These are phyloP conservation scores for Candida golubevii DNA, from an alignment of 805 yeast genomes.

Conservation along the genomic window DNA sequence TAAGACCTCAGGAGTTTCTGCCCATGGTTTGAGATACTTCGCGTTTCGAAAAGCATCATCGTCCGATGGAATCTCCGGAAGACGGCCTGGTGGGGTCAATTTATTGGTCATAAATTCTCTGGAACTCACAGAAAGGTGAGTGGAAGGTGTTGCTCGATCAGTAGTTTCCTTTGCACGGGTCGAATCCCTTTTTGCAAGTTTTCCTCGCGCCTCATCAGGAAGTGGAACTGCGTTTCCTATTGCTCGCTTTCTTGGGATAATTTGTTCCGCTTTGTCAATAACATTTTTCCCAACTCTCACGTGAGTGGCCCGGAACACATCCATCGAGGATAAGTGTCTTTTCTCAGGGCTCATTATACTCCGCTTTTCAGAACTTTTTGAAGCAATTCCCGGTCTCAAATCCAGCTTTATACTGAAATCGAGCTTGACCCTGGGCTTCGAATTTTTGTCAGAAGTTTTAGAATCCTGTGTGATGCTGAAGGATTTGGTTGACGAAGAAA, in stretches of 20 bases:
- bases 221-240: slow-evolving; percentile 32
- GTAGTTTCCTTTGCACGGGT: background rate
- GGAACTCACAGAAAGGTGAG: background rate
- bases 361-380: background rate
- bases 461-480: too few species aligned
- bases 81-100: background rate
- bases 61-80: slow-evolving; percentile 41
- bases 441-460: too few species aligned
- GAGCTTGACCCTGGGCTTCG: background rate
- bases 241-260: slow-evolving; percentile 7
- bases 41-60: slow-evolving; percentile 24
- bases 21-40: slow-evolving; percentile 29
- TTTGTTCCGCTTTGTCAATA: background rate
- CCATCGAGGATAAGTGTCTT: background rate
- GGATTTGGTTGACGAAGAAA: too few species aligned
- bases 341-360: background rate
- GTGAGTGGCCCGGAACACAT: background rate
- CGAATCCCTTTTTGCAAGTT: slow-evolving; percentile 5
- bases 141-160: too few species aligned
- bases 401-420: background rate
- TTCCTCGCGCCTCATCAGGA: slow-evolving; percentile 38
- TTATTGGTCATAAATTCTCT: background rate
- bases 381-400: background rate
- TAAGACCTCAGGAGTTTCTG: slow-evolving; percentile 34
- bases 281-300: background rate